These are phyloP conservation scores for Fusarium duplospermum DNA, from an alignment of 2,329 filamentous ascomycete species.

Conservation along the genomic window DNA sequence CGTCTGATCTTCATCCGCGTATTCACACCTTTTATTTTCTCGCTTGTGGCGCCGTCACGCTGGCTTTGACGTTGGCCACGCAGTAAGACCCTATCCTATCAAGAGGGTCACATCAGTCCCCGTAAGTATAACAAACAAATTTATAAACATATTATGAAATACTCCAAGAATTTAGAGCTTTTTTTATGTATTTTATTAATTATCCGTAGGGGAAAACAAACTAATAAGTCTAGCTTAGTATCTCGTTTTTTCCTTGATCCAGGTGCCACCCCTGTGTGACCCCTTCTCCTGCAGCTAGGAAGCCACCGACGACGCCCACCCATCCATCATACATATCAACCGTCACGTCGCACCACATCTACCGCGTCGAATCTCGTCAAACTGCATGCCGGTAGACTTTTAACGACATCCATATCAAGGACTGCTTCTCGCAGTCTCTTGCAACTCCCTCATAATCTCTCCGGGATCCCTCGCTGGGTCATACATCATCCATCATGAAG, in stretches of 20 bases:
- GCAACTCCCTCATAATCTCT: not conserved
- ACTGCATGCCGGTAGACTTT: not conserved
- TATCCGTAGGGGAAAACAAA: too few relatives aligned
- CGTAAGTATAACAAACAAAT: too few relatives aligned
- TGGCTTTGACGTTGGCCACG: not conserved
- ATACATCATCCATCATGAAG: constrained; percentile 38
- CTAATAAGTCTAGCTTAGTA: too few relatives aligned
- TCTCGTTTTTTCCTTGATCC: too few relatives aligned
- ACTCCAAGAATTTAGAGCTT: too few relatives aligned
- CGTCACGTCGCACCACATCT: not conserved
- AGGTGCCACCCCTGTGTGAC: not conserved
- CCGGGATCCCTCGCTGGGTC: not conserved
- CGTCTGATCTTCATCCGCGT: constrained; percentile 3
- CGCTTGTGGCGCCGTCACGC: not conserved
- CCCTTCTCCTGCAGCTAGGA: not conserved
- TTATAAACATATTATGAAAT: too few relatives aligned
- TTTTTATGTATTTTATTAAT: too few relatives aligned
- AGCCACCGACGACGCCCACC: not conserved
- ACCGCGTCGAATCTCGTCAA: not conserved
- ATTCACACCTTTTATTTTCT: not conserved
- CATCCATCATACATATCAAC: not conserved
- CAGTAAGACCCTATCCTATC: too few relatives aligned
- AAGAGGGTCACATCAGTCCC: too few relatives aligned
- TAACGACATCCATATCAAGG: not conserved
- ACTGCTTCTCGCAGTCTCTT: not conserved